phyloP scores from a whole-genome alignment of 208 protist species.

The Leptomonas pyrrhocoris region DNA sequence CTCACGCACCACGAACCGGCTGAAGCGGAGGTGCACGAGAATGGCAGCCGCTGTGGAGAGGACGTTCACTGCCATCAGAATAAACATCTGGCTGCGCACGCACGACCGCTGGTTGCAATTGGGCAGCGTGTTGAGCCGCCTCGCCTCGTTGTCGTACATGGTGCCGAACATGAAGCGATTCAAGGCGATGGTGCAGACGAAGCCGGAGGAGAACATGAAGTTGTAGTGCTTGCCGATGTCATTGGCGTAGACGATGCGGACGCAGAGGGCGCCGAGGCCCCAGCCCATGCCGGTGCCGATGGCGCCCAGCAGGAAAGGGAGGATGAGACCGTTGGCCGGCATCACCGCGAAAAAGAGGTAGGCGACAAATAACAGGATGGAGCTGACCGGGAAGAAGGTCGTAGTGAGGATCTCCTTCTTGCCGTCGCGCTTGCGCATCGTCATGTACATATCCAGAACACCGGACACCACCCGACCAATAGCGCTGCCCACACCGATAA shows the following conservation, averaged over 20 bases:
- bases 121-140: slow-evolving; percentile 28
- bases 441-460: slow-evolving; percentile 61
- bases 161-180: slow-evolving; percentile 86
- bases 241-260: slow-evolving; percentile 71
- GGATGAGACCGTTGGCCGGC: slow-evolving; percentile 46
- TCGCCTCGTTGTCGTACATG: slow-evolving; percentile 68
- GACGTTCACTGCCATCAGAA: slow-evolving; percentile 75
- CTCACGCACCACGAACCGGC: slow-evolving; percentile 48
- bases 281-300: slow-evolving; percentile 70
- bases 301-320: slow-evolving; percentile 66
- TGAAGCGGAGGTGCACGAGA: slow-evolving; percentile 61
- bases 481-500: slow-evolving; percentile 75
- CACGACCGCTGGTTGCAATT: slow-evolving; percentile 53
- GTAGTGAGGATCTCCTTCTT: slow-evolving; percentile 50
- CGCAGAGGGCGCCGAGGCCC: slow-evolving; percentile 52
- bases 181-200: slow-evolving; percentile 69
- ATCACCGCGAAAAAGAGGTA: slow-evolving; percentile 70
- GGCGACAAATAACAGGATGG: slow-evolving; percentile 40
- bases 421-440: slow-evolving; percentile 27
- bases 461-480: slow-evolving; percentile 64
- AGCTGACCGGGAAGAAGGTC: slow-evolving; percentile 48
- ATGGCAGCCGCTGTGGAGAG: slow-evolving; percentile 36
- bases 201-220: slow-evolving; percentile 70
- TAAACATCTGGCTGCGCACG: slow-evolving; percentile 68
- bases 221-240: slow-evolving; percentile 89